These are phyloP conservation scores for Tetrahymena borealis DNA, from an alignment of 73 alveolate genomes.

Conservation along the genomic window DNA sequence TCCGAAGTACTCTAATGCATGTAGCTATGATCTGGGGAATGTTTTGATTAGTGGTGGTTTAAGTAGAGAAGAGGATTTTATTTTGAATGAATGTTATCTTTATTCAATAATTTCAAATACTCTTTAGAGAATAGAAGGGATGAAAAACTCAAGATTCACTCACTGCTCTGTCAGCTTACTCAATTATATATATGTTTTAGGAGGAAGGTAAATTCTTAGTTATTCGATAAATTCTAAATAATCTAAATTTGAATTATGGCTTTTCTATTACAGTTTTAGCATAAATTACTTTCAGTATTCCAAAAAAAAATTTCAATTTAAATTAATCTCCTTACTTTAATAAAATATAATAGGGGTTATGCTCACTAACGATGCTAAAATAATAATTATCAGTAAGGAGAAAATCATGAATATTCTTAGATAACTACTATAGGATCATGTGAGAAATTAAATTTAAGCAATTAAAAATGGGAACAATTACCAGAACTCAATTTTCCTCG, in stretches of 20 bases:
- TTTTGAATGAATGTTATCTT: neutral
- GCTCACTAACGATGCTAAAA: too few relatives aligned
- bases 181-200: neutral
- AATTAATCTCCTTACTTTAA: too few relatives aligned
- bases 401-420: too few relatives aligned
- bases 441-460: neutral
- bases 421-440: neutral
- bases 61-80: neutral
- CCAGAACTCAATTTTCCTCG: neutral
- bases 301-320: too few relatives aligned
- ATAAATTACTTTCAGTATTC: too few relatives aligned
- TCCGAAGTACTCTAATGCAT: neutral
- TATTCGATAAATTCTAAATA: neutral
- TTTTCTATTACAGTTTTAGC: too few relatives aligned
- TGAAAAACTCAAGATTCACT: neutral
- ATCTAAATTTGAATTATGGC: too few relatives aligned
- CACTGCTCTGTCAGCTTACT: neutral
- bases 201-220: neutral
- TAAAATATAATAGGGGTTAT: too few relatives aligned
- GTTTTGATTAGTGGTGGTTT: neutral
- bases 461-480: neutral
- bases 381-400: too few relatives aligned
- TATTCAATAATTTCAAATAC: neutral
- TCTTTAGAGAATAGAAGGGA: neutral
- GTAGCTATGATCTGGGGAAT: neutral